Conservation (phyloP, 768 basidiomycete species). For the Suillus decipiens region DNA sequence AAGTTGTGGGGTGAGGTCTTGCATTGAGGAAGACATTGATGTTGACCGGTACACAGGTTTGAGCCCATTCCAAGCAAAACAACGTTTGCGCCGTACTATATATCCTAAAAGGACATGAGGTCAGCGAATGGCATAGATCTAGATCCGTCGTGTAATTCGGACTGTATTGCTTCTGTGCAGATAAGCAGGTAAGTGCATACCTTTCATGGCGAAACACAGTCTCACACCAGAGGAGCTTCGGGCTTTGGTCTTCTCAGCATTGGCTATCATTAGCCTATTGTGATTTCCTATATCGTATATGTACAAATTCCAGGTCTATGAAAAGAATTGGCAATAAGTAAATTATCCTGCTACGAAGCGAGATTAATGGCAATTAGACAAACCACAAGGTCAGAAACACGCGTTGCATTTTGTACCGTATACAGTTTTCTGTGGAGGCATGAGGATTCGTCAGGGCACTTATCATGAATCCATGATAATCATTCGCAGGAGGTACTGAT, state of each 20-base stretch:
- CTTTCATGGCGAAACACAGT: background rate
- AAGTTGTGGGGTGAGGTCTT: background rate
- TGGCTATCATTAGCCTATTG: background rate
- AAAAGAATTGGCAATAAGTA: background rate
- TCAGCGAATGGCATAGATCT: background rate
- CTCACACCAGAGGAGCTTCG: background rate
- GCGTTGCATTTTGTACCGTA: background rate
- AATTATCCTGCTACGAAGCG: background rate
- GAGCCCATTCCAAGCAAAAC: background rate
- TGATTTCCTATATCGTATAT: background rate
- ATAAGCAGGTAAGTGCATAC: background rate
- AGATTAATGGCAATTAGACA: background rate
- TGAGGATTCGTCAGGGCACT: background rate
- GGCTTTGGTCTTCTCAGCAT: background rate
- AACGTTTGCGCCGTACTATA: background rate
- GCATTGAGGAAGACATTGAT: background rate
- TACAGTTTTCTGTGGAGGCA: background rate
- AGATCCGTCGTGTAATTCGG: background rate
- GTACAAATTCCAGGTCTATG: background rate
- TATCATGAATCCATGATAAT: background rate
- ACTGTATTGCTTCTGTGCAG: background rate
- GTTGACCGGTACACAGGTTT: background rate
- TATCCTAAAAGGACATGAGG: background rate
- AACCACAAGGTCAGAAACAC: background rate
- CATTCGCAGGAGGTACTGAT: background rate